Percentiles rank a stretch among this genome's conserved stretches.
These are phyloP conservation scores for Wickerhamomyces tratensis DNA, from an alignment of 805 yeast species.

Conservation along the genomic window DNA sequence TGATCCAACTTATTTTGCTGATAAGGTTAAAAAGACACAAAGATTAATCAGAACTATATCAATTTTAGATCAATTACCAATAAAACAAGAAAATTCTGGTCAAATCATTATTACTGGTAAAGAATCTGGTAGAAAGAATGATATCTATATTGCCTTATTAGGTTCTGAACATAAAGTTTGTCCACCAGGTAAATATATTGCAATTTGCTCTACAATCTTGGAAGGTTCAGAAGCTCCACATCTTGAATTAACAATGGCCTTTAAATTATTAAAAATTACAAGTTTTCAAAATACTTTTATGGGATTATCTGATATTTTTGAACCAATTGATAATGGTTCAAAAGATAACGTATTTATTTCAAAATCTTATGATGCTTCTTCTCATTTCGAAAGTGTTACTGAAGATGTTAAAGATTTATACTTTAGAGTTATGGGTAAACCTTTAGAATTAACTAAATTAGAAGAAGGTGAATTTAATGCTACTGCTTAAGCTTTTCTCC, in stretches of 20 bases:
- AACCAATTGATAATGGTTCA: constrained; percentile 78
- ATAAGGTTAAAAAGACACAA: constrained; percentile 27
- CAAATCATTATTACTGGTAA: constrained; percentile 96
- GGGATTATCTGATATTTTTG: constrained; percentile 89
- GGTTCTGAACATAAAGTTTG: constrained; percentile 87
- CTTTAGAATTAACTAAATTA: constrained; percentile 37
- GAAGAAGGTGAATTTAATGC: constrained; percentile 20
- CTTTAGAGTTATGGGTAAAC: constrained; percentile 86
- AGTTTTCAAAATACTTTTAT: constrained; percentile 48
- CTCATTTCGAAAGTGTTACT: constrained; percentile 93
- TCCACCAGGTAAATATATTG: constrained; percentile 81
- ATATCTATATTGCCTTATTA: constrained; percentile 86
- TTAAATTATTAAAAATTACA: constrained; percentile 73
- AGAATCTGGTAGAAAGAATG: constrained; percentile 87
- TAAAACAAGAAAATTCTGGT: constrained; percentile 74
- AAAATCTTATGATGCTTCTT: constrained; percentile 85
- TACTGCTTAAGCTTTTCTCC: constrained; percentile 4
- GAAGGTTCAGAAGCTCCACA: constrained; percentile 95
- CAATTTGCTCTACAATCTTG: constrained; percentile 87
- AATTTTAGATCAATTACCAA: constrained; percentile 77
- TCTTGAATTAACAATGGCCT: constrained; percentile 86
- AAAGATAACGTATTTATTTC: constrained; percentile 74
- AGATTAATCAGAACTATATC: constrained; percentile 49
- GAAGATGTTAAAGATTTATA: constrained; percentile 95
- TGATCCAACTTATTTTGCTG: constrained; percentile 96